Conservation (phyloP, 2,329 filamentous ascomycete genomes). For the Chaetoscypha palmicola region DNA sequence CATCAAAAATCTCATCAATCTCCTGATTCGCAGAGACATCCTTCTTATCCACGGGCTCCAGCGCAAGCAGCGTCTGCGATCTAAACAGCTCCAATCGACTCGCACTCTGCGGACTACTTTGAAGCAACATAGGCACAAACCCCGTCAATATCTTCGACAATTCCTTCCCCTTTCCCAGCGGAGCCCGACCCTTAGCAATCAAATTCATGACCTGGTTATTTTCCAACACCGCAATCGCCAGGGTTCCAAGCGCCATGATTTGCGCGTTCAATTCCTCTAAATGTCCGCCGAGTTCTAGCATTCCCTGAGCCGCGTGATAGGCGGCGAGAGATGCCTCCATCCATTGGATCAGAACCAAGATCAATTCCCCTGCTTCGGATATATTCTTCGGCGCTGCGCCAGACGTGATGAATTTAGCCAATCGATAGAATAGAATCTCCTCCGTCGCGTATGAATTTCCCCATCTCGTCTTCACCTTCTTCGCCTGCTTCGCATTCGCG, state of each 20-base stretch:
- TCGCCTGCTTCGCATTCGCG: conserved; percentile 4
- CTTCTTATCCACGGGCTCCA: conserved; percentile 49
- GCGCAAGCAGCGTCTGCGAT: conserved; percentile 46
- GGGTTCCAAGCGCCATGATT: conserved; percentile 55
- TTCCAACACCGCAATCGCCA: conserved; percentile 56
- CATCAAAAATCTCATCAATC: conserved; percentile 52
- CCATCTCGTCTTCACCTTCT: conserved; percentile 38
- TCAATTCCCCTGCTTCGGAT: conserved; percentile 44
- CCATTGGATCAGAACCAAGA: conserved; percentile 48
- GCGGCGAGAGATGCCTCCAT: conserved; percentile 50
- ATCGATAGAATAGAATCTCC: conserved; percentile 29
- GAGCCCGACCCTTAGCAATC: conserved; percentile 42
- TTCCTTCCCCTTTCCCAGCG: conserved; percentile 47
- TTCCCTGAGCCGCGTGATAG: conserved; percentile 41
- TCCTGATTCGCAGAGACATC: conserved; percentile 42
- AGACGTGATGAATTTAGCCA: conserved; percentile 33
- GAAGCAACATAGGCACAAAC: conserved; percentile 52
- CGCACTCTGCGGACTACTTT: conserved; percentile 45
- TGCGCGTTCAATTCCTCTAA: conserved; percentile 52
- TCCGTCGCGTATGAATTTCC: conserved; percentile 45
- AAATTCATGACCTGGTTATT: conserved; percentile 48
- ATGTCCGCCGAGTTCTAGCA: conserved; percentile 36
- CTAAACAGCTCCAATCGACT: conserved; percentile 49
- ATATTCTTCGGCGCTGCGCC: conserved; percentile 41
- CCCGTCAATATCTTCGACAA: conserved; percentile 38